phyloP scores from a whole-genome alignment of 805 yeast species.

The Yamadazyma scolyti region DNA sequence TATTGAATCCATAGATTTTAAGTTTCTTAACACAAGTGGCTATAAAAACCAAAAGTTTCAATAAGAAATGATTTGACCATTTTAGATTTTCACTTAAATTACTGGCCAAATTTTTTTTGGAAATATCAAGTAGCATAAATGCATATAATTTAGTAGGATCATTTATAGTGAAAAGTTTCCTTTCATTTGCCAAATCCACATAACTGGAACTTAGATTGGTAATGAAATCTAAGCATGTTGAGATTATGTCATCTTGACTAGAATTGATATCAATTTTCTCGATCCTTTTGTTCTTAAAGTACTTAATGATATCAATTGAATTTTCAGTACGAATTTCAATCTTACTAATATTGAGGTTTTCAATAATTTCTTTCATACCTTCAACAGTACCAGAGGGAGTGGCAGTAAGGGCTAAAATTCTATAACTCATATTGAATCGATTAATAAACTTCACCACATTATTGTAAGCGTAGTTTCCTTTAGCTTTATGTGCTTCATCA shows the following conservation, averaged over 20 bases:
- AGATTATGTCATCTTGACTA: conserved; percentile 41
- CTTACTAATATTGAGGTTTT: conserved; percentile 66
- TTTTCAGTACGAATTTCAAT: conserved; percentile 86
- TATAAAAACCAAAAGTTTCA: conserved; percentile 62
- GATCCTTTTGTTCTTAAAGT: conserved; percentile 66
- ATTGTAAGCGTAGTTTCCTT: conserved; percentile 85
- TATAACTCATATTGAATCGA: conserved; percentile 53
- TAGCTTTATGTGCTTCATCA: conserved; percentile 95
- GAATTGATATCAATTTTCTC: conserved; percentile 55
- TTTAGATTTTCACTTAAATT: conserved; percentile 66
- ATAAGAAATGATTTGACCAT: conserved; percentile 63
- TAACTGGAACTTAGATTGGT: conserved; percentile 67
- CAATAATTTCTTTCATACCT: conserved; percentile 81
- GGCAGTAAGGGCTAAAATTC: conserved; percentile 88
- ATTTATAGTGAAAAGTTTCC: conserved; percentile 52
- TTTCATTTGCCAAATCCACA: conserved; percentile 58
- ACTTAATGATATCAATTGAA: conserved; percentile 73
- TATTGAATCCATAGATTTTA: conserved; percentile 75
- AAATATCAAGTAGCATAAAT: conserved; percentile 67
- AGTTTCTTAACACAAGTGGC: conserved; percentile 71
- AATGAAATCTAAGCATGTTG: conserved; percentile 29
- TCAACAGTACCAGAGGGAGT: conserved; percentile 90
- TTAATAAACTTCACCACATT: conserved; percentile 66
- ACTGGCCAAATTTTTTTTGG: conserved; percentile 53
- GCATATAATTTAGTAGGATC: conserved; percentile 70